phyloP scores from a whole-genome alignment of 1,284 basidiomycete species.

The Amylostereum areolatum region DNA sequence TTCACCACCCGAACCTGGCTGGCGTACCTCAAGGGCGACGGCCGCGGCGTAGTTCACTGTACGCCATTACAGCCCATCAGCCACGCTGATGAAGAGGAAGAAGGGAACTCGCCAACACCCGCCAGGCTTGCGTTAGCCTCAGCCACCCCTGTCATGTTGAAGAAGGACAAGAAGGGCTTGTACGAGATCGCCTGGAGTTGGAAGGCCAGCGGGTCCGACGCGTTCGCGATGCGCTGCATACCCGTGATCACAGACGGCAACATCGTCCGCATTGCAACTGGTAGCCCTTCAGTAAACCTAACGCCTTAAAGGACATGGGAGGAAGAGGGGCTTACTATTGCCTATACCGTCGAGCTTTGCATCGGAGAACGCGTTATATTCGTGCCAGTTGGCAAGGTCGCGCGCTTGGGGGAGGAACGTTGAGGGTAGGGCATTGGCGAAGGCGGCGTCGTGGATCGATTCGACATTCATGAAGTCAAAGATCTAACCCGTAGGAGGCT shows the following conservation, averaged over 20 bases:
- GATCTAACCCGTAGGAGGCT: no score
- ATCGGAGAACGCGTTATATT: conserved; percentile 42
- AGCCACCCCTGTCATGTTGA: conserved; percentile 42
- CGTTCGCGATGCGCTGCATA: conserved; percentile 36
- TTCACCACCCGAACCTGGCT: conserved; percentile 16
- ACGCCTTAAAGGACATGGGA: conserved; percentile 5
- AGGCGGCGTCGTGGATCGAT: conserved; percentile 40
- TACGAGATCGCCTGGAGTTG: conserved; percentile 40
- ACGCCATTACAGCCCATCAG: no score
- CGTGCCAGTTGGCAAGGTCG: conserved; percentile 46
- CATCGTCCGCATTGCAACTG: conserved; percentile 41
- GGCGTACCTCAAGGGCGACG: conserved; percentile 34
- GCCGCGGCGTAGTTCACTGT: conserved; percentile 41
- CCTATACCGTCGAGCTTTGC: conserved; percentile 32
- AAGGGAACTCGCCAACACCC: conserved; percentile 24
- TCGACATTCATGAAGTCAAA: conserved; percentile 50
- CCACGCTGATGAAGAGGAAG: not conserved
- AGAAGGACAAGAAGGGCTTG: conserved; percentile 50
- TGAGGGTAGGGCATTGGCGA: conserved; percentile 22
- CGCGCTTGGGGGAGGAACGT: conserved; percentile 32
- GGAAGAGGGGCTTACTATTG: conserved; percentile 24
- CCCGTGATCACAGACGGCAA: conserved; percentile 38
- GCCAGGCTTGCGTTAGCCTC: conserved; percentile 23
- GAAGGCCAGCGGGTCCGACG: conserved; percentile 35
- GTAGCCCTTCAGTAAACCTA: not conserved